These are phyloP conservation scores for Stagonosporopsis vannaccii DNA, from an alignment of 2,329 filamentous ascomycete genomes.

Conservation along the genomic window DNA sequence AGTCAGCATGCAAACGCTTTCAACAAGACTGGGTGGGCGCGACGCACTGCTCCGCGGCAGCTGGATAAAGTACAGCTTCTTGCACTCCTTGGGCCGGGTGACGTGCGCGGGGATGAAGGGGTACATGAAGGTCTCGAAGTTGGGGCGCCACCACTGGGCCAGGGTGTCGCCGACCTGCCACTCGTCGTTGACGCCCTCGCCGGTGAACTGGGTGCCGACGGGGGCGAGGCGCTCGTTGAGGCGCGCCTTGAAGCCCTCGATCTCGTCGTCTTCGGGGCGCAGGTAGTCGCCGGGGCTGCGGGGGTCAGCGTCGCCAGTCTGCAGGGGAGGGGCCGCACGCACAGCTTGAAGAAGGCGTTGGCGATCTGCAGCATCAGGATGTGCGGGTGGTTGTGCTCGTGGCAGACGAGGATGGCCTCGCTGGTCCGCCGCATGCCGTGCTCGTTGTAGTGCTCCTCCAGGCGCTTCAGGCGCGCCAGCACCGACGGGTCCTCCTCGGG, in stretches of 20 bases:
- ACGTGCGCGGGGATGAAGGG: constrained; percentile 96
- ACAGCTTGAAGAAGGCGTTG: constrained; percentile 98
- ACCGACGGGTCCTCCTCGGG: constrained; percentile 98
- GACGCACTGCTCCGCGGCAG: constrained; percentile 85
- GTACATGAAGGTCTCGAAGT: constrained; percentile 99
- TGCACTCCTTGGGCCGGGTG: constrained; percentile 96
- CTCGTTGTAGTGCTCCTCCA: constrained; percentile 92
- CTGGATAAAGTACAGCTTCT: constrained; percentile 98
- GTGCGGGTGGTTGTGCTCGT: constrained; percentile 98
- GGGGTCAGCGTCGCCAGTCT: constrained; percentile 4
- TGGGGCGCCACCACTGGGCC: constrained; percentile 98
- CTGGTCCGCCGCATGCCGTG: constrained; percentile 98
- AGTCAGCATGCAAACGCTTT: constrained; percentile 18
- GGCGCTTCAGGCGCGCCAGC: constrained; percentile 84
- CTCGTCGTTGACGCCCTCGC: constrained; percentile 87
- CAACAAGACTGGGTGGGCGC: too few relatives aligned
- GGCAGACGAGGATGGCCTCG: constrained; percentile 95
- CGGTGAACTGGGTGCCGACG: constrained; percentile 80
- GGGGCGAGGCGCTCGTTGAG: constrained; percentile 94
- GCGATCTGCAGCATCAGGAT: constrained; percentile 99
- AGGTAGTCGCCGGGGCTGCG: constrained; percentile 88
- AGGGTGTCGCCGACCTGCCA: constrained; percentile 96
- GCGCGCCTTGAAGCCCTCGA: constrained; percentile 91
- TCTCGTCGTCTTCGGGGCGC: constrained; percentile 85
- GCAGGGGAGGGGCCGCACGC: not conserved